Conservation (phyloP, 2,329 filamentous ascomycete genomes). For the Microthyrium microscopicum region DNA sequence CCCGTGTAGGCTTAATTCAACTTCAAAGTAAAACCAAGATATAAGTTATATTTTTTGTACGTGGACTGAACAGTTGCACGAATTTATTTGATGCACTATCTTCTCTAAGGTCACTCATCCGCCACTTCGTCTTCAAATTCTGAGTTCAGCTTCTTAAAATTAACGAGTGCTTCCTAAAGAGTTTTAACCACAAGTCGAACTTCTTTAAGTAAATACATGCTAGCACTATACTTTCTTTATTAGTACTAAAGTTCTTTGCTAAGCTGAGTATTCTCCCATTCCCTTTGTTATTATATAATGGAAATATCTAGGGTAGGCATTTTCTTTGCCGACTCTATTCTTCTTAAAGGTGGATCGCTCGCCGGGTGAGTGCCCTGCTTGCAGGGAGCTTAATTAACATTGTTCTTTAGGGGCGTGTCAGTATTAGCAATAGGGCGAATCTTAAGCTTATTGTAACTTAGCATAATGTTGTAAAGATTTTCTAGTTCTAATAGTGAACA, state of each 20-base stretch:
- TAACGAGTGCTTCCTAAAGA: conserved; percentile 4
- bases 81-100: conserved; percentile 3
- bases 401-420: conserved; percentile 3
- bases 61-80: background rate
- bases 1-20: too few relatives aligned
- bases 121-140: conserved; percentile 4
- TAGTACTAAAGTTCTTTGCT: conserved; percentile 5
- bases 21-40: too few relatives aligned
- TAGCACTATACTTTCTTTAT: conserved; percentile 5
- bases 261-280: conserved; percentile 5
- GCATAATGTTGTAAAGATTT: conserved; percentile 4
- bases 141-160: conserved; percentile 6
- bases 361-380: conserved; percentile 3
- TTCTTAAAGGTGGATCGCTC: conserved; percentile 1
- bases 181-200: conserved; percentile 4
- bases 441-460: conserved; percentile 4
- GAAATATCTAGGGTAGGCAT: conserved; percentile 6
- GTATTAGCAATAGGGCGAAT: conserved; percentile 2
- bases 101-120: conserved; percentile 4
- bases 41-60: background rate
- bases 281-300: conserved; percentile 5
- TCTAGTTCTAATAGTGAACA: conserved; percentile 1
- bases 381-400: conserved; percentile 2
- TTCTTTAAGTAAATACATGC: conserved; percentile 5
- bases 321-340: conserved; percentile 3